Evolutionary conservation across 2,329 filamentous ascomycete species (phyloP), one percentile per base, ranked within the genome.

Genomic region (Ophiostoma australiae): DNA sequence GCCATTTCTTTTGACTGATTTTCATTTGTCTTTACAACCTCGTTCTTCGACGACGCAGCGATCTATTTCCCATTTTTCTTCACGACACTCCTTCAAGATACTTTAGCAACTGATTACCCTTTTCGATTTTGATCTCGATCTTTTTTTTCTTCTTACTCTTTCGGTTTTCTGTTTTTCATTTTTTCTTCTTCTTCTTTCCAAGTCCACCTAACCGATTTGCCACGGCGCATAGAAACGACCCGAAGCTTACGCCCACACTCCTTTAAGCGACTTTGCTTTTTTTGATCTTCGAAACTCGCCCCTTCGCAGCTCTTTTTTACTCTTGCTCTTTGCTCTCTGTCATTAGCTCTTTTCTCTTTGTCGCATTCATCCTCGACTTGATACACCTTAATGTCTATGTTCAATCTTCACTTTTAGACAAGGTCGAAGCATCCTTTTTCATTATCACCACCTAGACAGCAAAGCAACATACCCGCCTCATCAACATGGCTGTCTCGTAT

Each of bases 201-300:
- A 63, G 58, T 63, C 58, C 58, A 63, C 23, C 63, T 35, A 68
- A 69, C 66, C 67, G 17, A 68, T 44, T 55, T 35, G 68, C 68
- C 52, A 68, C 70, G 65, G 72, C 70, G 41, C 67, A 70, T 72
- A 70, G 70, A 73, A 20, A 72, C 69, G 69, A 72, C 8, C 67
- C 52, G 63, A 44, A 58, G 68, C 68, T 61, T 48, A 61, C 68
- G 35, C 23, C 58, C 37, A 66, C 61, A 23, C 63, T 41, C 66
- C 27, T 27, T 66, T 17, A 20, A 48, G 8, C 37, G n/a, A 41
- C 48, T 35, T 70, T 67, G 31, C 58, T 68, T 27, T 70, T 65
- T 65, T 44, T 71, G 41, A 61, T 68, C 37, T 20, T 20, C 35
- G 41, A 44, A 41, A 37, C 27, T 15, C 37, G 44, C 52, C 20